A percentile compares a stretch with the other conserved stretches of the same genome.
Evolutionary conservation across 169 alveolate species (phyloP).

Genomic region (Cyclospora cayetanensis): DNA sequence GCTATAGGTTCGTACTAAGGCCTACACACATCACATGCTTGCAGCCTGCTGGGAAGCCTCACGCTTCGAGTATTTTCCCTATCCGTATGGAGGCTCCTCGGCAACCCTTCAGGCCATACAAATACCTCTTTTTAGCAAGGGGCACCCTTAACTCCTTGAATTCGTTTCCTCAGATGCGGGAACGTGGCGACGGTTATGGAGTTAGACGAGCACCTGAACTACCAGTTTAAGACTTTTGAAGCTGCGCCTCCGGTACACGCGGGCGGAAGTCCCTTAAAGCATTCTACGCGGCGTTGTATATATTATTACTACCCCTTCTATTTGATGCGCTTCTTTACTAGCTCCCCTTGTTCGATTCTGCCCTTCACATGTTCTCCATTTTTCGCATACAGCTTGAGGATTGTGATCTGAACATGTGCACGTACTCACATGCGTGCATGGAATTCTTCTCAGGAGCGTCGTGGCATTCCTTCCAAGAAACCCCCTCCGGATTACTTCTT

Average conservation of each 20-base stretch:
- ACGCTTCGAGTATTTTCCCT: no score
- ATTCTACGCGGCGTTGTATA: no score
- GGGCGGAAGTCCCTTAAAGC: no score
- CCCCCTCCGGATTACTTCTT: slow-evolving; percentile 90
- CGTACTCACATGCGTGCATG: not conserved
- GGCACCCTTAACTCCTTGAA: no score
- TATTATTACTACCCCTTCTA: not conserved
- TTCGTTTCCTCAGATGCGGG: slow-evolving; percentile 88
- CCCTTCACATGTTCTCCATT: no score
- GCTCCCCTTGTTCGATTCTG: no score
- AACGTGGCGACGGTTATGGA: slow-evolving; percentile 93
- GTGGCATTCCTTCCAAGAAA: slow-evolving; percentile 87
- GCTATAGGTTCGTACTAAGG: slow-evolving; percentile 86
- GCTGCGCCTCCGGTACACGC: slow-evolving; percentile 85
- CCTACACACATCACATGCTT: not conserved
- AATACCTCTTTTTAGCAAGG: no score
- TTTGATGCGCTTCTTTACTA: no score
- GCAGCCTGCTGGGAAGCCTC: not conserved
- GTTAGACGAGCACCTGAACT: slow-evolving; percentile 89
- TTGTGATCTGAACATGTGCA: not conserved
- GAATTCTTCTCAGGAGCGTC: slow-evolving; percentile 74
- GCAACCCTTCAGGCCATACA: no score
- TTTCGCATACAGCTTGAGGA: no score
- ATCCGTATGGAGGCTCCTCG: no score
- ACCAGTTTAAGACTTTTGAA: slow-evolving; percentile 85